Evolutionary conservation across 768 basidiomycete species (phyloP), one percentile per base, ranked within the genome.

Genomic region (Rhizopogon salebrosus): DNA sequence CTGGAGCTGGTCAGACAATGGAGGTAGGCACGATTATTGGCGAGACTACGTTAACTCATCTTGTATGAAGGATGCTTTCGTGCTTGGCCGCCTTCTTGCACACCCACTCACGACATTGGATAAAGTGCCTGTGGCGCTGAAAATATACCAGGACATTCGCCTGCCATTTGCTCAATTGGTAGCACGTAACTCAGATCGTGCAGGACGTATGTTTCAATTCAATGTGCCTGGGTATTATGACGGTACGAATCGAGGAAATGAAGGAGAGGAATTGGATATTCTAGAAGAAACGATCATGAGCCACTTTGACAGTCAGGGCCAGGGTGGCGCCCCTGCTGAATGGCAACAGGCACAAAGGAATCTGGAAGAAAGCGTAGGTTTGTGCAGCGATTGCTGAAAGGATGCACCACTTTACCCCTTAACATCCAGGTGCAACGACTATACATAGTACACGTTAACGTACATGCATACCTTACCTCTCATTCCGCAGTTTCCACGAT

Each of bases 271-370:
- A 38, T 41, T 62, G 24, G 35, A 50, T 4, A 26, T n/a, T 22
- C 45, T 58, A 23, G 54, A 45, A 35, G 18, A 35, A 18, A 20
- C 10, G 38, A 4, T 38, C 38, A 4, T 18, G 10, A 11, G 9
- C 10, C 38, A 38, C 18, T 38, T 9, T 9, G 16, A 35, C 1
- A 9, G n/a, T 2, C 9, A 22, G 20, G 31, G 16, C 9, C 4
- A 48, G 20, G 26, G 10, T 22, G 22, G 20, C 37, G 27, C 54
- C 49, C 20, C 55, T 62, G 14, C 39, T 40, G 18, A 49, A 51
- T 24, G 39, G 57, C 41, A 62, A 57, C 57, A 36, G 55, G 41
- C 62, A 60, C 61, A 54, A 56, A 42, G 51, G 57, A 59, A 48
- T 39, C 35, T 45, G 41, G 22, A 43, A 42, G 11, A 4, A 49